These are phyloP conservation scores for Syzygium malaccense DNA, from an alignment of 441 rosid genomes.

Conservation along the genomic window DNA sequence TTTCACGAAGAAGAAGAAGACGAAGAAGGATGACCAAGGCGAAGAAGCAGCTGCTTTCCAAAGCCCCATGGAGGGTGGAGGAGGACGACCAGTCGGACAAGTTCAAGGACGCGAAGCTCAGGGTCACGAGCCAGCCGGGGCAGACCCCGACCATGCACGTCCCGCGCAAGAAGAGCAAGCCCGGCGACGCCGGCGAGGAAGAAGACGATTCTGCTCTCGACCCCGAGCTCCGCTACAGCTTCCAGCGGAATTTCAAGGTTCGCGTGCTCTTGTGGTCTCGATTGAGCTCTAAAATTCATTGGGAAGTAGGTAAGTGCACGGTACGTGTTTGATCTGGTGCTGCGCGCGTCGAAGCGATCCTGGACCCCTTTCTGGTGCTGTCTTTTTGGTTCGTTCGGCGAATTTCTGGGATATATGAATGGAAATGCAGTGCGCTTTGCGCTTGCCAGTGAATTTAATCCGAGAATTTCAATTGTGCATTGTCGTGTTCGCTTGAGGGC, in stretches of 20 bases:
- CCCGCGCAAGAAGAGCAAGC: slow-evolving; percentile 38
- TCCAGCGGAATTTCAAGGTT: slow-evolving; percentile 81
- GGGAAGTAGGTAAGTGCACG: background rate
- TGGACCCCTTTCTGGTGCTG: background rate
- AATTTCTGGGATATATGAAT: background rate
- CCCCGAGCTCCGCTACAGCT: slow-evolving; percentile 94
- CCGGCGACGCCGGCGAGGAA: slow-evolving; percentile 21
- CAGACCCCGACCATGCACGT: slow-evolving; percentile 79
- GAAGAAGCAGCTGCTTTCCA: slow-evolving; percentile 67
- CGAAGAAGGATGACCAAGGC: slow-evolving; percentile 24
- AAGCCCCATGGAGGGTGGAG: slow-evolving; percentile 87
- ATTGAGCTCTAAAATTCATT: background rate
- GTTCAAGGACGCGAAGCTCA: slow-evolving; percentile 66
- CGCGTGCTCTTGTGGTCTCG: background rate
- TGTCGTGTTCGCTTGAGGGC: background rate
- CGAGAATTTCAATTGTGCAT: background rate
- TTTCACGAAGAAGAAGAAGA: background rate
- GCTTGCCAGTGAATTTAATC: background rate
- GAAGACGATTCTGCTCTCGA: slow-evolving; percentile 47
- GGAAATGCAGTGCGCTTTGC: background rate
- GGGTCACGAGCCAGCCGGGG: slow-evolving; percentile 67
- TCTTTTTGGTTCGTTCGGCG: background rate
- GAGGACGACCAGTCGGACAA: slow-evolving; percentile 36
- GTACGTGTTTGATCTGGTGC: background rate
- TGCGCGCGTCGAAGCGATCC: background rate